Evolutionary conservation across 352 stramenopile species (phyloP), one percentile per base, ranked within the genome.

Genomic region (Phytopythium delawarense): DNA sequence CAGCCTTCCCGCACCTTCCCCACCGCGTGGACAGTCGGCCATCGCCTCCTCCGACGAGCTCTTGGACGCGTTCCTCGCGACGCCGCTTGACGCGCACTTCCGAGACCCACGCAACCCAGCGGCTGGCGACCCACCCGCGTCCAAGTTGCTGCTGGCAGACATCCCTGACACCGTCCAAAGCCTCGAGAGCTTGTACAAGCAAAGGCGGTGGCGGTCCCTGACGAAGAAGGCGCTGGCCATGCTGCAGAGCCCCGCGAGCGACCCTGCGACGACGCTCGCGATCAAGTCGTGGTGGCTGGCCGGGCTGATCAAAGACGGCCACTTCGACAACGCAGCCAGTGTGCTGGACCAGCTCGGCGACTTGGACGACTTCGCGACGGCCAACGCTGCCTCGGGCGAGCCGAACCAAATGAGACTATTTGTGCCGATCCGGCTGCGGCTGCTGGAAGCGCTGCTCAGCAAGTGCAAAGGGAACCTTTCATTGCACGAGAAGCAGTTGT

Each of bases 271-370:
- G 65, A 82, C 74, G 49, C 63, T 91, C 23, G 76, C 86, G 63
- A 88, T 89, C 64, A 91, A 92, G 63, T 89, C 84, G 15, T 94
- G 84, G 84, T 90, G 77, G 79, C 78, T 94, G 61, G 82, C 82
- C 7, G 84, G 79, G 1, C 70, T 92, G 6, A 91, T 92, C 57
- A 91, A 92, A 50, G 79, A 91, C 23, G 80, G 81, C 12, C 79
- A 88, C 42, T 89, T 90, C 53, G 84, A 94, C 59, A 88, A 91
- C 51, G 79, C 80, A 1, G 72, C 81, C 23, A 89, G 78, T 56
- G 71, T 90, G 21, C 64, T 94, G 25, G 76, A 91, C 60, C 79
- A 94, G 69, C 84, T 94, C 32, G 84, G 80, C n/a, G 69, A 81
- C 53, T 63, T 91, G 44, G 70, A 84, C 37, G 75, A 83, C 61